Conservation (phyloP, 2,329 filamentous ascomycete genomes). For the Sporothrix variecibatus region DNA sequence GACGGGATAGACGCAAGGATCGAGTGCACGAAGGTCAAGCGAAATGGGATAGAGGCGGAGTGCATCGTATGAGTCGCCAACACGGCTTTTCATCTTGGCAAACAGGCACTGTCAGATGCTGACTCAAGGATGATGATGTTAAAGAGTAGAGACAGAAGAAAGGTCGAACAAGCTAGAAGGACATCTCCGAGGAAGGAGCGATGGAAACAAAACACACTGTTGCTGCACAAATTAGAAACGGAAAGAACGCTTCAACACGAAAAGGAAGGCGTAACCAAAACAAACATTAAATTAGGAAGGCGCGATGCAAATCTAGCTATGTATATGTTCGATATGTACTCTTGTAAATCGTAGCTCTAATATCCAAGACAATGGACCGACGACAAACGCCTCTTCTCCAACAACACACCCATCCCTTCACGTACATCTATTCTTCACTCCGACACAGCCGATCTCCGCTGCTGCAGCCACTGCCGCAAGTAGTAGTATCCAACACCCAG, state of each 20-base stretch:
- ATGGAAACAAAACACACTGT: not conserved
- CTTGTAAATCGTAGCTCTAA: too few relatives aligned
- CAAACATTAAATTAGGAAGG: not conserved
- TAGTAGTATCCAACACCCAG: constrained; percentile 49
- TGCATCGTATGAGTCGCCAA: not conserved
- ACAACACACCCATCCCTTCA: not conserved
- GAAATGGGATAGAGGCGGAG: not conserved
- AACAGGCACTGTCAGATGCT: not conserved
- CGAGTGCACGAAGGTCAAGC: not conserved
- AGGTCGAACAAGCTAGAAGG: too few relatives aligned
- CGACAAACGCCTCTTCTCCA: too few relatives aligned
- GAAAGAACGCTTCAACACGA: not conserved
- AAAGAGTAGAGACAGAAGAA: too few relatives aligned
- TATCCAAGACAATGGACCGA: too few relatives aligned
- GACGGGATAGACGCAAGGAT: not conserved
- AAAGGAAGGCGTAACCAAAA: not conserved
- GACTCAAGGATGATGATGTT: too few relatives aligned
- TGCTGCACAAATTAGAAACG: too few relatives aligned
- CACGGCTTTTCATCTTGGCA: not conserved
- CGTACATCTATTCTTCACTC: not conserved
- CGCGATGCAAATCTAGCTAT: not conserved
- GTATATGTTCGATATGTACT: not conserved
- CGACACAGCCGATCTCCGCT: not conserved
- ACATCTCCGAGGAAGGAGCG: not conserved
- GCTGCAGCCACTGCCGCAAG: constrained; percentile 19